phyloP scores from a whole-genome alignment of 2,329 filamentous ascomycete species.

The Penicillium sp. region DNA sequence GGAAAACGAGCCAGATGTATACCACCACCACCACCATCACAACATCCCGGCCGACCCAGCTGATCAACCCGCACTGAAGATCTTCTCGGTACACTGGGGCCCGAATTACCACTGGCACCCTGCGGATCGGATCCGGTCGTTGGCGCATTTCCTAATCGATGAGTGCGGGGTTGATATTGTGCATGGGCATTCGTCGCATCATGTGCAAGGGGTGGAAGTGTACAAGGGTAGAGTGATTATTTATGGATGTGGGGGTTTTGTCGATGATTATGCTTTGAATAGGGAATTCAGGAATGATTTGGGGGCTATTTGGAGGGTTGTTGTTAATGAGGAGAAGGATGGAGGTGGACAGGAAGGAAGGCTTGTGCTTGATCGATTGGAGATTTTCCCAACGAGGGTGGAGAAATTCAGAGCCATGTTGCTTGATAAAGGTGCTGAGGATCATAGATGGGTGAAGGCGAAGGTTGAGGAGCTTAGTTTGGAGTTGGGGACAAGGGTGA shows the following conservation, averaged over 20 bases:
- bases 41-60: neutral
- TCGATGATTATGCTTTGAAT: constrained; percentile 48
- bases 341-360: neutral
- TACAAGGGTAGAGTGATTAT: constrained; percentile 43
- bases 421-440: constrained; percentile 34
- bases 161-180: constrained; percentile 49
- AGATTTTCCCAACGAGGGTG: constrained; percentile 44
- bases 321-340: constrained; percentile 29
- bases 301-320: constrained; percentile 45
- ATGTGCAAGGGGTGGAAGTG: constrained; percentile 47
- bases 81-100: constrained; percentile 48
- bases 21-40: constrained; percentile 8
- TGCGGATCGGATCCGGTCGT: constrained; percentile 31
- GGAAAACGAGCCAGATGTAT: neutral
- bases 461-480: constrained; percentile 35
- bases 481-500: constrained; percentile 35
- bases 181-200: constrained; percentile 48
- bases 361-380: constrained; percentile 33
- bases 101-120: constrained; percentile 47
- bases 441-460: constrained; percentile 38
- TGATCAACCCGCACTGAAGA: constrained; percentile 34
- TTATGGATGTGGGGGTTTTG: constrained; percentile 49
- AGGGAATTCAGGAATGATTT: constrained; percentile 44
- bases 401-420: constrained; percentile 39
- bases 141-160: constrained; percentile 47